phyloP scores from a whole-genome alignment of 2,329 filamentous ascomycete genomes.

The Trichoderma guizhouense region DNA sequence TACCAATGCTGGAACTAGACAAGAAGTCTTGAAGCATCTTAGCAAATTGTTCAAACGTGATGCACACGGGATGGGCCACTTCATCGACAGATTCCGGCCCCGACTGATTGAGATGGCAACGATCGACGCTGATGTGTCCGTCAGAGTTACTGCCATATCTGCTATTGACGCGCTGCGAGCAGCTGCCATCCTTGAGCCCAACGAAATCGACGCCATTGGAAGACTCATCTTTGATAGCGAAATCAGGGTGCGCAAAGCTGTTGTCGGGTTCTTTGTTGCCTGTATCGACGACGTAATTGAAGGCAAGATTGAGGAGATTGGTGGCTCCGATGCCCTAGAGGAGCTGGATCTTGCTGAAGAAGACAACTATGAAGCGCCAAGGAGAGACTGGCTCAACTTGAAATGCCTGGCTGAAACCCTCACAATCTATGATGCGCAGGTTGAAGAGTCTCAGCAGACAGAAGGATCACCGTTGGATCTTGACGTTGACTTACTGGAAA shows the following conservation, averaged over 20 bases:
- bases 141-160: constrained; percentile 76
- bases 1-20: constrained; percentile 65
- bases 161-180: constrained; percentile 79
- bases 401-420: constrained; percentile 87
- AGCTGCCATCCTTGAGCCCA: constrained; percentile 81
- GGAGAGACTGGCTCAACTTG: constrained; percentile 82
- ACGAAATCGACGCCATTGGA: constrained; percentile 85
- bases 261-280: constrained; percentile 85
- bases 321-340: constrained; percentile 71
- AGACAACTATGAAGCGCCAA: constrained; percentile 72
- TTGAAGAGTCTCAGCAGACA: constrained; percentile 53
- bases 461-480: constrained; percentile 42
- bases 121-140: constrained; percentile 74
- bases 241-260: constrained; percentile 77
- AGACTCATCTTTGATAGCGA: constrained; percentile 88
- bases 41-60: constrained; percentile 74
- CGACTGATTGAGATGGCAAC: constrained; percentile 91
- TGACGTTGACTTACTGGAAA: constrained; percentile 57
- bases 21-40: constrained; percentile 85
- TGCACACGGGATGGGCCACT: constrained; percentile 80
- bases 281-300: constrained; percentile 81
- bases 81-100: constrained; percentile 85
- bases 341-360: constrained; percentile 73
- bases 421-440: constrained; percentile 72
- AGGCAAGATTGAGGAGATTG: constrained; percentile 76